Evolutionary conservation across 2,329 filamentous ascomycete genomes (phyloP), one percentile per base, ranked within the genome.

Genomic region (Didymella glomerata): DNA sequence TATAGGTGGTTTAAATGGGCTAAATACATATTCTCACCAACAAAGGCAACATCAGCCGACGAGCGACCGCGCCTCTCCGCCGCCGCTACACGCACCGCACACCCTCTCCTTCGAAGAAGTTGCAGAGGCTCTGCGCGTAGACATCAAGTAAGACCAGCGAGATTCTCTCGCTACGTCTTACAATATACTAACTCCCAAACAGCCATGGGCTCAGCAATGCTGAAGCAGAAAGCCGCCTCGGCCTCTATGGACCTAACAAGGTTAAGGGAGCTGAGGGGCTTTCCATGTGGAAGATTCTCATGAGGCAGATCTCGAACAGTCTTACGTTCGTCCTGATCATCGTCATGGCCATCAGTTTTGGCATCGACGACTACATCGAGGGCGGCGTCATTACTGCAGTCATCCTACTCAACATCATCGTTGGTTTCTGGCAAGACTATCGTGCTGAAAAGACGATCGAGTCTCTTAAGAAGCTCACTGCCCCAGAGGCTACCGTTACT

Each of bases 251-350:
- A 67, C 83, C 85, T 68, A 92, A 92, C 80, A 84, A 84, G 74
- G 85, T 92, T 81, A 86, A 89, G 78, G 86, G 86, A 78, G 86
- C 88, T 81, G 86, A 88, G 79, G 86, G 88, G 77, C 79, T 89
- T 79, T 91, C 89, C 77, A 72, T 89, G 78, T 90, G 88, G 86
- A 86, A 89, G 80, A 90, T 92, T 80, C 84, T 92, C 79, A 78
- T 92, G 79, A 89, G 88, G 73, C 89, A 92, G 81, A 85, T 91
- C 68, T 90, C 89, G 66, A 92, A 92, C 80, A 90, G 88, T 80
- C 81, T 92, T 78, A 92, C 89, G 64, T 82, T 90, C 74, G 88
- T 83, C 63, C 86, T 93, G 67, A 82, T 92, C 66, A 86, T 91
- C 70, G 90, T 90, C 70, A 91, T 91, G 86, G 87, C 86, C 59